Evolutionary conservation across 257 asterid genomes (phyloP), one percentile per base, ranked within the genome.

Genomic region (Forsythia suspensa): DNA sequence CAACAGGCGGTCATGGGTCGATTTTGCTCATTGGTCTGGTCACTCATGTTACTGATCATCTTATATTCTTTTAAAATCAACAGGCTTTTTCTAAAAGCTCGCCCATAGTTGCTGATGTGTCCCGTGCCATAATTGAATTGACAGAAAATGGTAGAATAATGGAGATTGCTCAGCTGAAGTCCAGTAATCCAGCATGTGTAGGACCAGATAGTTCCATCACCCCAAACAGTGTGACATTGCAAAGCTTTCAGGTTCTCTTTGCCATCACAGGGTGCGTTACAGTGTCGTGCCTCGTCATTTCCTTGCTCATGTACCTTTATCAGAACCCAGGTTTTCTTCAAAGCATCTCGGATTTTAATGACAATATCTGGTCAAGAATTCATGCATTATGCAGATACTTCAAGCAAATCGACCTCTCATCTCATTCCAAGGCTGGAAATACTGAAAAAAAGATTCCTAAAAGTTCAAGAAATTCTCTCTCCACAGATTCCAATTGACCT

Each of bases 81-180:
- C 73, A 77, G 85, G 82, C 79, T 36, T 82, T 82, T 55, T 69
- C 74, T 4, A 73, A 39, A 74, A 79, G 82, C 61, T 82, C 82
- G 24, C 82, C 82, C 1, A 29, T 77, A 44, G 82, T 73, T 66
- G 42, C 82, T 55, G 82, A 73, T 1, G 48, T 77, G 42, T 82
- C 85, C 3, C 70, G 82, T n/a, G 80, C 82, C 61, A 21, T 82
- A 20, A 15, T 74, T 36, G 9, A 59, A 66, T 59, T 73, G 57
- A 51, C 48, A 63, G 77, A 55, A 55, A 15, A 74, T 39, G 42
- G 65, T 0, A 37, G 34, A 42, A 74, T 74, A 24, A 40, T 18
- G 3, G 52, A 74, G 34, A 74, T 74, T 12, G 36, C 34, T 10
- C 41, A 74, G 13, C 77, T 44, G 43, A 21, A 20, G 77, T 29